Conservation (phyloP, 2,329 filamentous ascomycete genomes). For the Pestalotiopsis fici region DNA sequence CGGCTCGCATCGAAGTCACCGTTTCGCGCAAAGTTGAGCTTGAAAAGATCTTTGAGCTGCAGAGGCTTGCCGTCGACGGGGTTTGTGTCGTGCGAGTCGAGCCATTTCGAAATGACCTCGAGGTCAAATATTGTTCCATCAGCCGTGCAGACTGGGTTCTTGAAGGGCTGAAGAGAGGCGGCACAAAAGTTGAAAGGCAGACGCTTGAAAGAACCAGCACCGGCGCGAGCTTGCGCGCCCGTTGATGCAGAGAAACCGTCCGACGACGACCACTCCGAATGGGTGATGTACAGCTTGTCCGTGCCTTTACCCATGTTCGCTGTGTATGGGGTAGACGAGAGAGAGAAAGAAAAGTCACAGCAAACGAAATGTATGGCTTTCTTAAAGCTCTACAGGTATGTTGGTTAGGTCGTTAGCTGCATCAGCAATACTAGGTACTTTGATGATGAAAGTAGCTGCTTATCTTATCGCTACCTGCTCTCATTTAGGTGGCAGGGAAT, state of each 20-base stretch:
- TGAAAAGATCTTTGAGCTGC: conserved; percentile 80
- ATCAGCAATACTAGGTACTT: too few species aligned
- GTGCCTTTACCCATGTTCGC: conserved; percentile 51
- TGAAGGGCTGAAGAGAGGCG: conserved; percentile 91
- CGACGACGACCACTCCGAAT: conserved; percentile 94
- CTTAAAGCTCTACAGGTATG: too few species aligned
- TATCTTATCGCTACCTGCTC: conserved; percentile 9
- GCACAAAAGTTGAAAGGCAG: conserved; percentile 99
- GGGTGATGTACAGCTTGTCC: conserved; percentile 76
- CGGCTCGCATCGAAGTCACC: conserved; percentile 61
- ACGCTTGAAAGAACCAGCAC: conserved; percentile 74
- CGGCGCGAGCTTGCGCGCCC: conserved; percentile 57
- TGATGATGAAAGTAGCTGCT: background rate
- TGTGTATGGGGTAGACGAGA: background rate
- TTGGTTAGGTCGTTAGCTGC: too few species aligned
- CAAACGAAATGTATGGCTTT: too few species aligned
- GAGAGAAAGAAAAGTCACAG: background rate
- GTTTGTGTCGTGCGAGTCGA: conserved; percentile 91
- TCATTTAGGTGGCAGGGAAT: background rate
- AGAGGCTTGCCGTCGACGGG: conserved; percentile 82
- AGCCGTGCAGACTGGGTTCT: conserved; percentile 87
- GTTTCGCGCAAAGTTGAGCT: conserved; percentile 90
- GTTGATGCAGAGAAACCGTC: conserved; percentile 85
- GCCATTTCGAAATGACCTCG: conserved; percentile 90
- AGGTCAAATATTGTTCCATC: conserved; percentile 92